Evolutionary conservation across 2,329 filamentous ascomycete species (phyloP), one percentile per base, ranked within the genome.

Genomic region (Penicillium occitanis): DNA sequence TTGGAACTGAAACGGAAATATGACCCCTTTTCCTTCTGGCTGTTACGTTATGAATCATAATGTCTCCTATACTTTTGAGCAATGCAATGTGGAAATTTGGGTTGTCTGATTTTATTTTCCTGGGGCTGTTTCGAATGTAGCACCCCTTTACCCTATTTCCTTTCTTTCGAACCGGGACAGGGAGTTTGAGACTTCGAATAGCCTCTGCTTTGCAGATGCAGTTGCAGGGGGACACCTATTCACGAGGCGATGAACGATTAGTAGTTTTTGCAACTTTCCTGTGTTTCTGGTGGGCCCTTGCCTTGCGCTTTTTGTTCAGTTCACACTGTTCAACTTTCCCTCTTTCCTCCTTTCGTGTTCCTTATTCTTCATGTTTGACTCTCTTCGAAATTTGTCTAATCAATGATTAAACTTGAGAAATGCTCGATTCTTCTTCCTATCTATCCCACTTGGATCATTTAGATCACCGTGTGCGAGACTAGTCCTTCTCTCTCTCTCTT

Each of bases 41-140:
- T 71, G 76, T 73, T 74, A 77, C 64, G 71, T 73, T 75, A 76
- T 73, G 71, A 73, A 75, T 74, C 76, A 72, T 73, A 72, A 78
- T 74, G 48, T 63, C 76, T 72, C 72, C 28, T 60, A 76, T 76
- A 33, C 74, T 73, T 73, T 71, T 73, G 73, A 76, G 73, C 75
- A 70, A 74, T 74, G 51, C 63, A 30, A 48, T 13, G 35, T 48
- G 40, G 44, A 28, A 64, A 51, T 50, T 46, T 37, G 63, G 40
- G 53, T 58, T 64, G 28, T 37, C 51, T 59, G 55, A 30, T 44
- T 55, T 6, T 42, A 14, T 28, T n/a, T 42, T 53, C 40, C 8
- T 33, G 14, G 28, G 28, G 11, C 7, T 22, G 30, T 19, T 57
- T 3, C 50, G 28, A 55, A 11, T 30, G 28, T 35, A 35, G 51